phyloP scores from a whole-genome alignment of 116 monocot genomes.

The Cymodocea nodosa region DNA sequence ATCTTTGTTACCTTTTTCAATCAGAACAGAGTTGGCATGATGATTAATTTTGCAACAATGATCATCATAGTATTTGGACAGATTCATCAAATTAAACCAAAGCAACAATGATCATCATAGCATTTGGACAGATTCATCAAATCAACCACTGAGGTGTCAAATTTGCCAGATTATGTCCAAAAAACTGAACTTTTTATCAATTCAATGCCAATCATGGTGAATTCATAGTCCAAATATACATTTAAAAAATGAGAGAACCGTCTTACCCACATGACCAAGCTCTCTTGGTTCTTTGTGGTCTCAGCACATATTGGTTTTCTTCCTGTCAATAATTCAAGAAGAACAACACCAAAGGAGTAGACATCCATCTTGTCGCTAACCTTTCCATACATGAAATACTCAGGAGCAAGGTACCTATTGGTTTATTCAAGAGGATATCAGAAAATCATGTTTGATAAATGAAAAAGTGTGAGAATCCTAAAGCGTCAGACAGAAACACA shows the following conservation, averaged over 20 bases:
- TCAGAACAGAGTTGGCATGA: not conserved
- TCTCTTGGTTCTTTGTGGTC: conserved; percentile 60
- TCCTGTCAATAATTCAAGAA: conserved; percentile 79
- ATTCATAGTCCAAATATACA: not conserved
- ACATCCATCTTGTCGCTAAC: conserved; percentile 83
- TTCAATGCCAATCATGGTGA: not conserved
- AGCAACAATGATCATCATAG: no score
- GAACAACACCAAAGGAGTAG: conserved; percentile 85
- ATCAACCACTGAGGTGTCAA: no score
- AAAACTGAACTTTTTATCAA: no score
- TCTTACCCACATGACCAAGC: conserved; percentile 95
- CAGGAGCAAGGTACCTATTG: conserved; percentile 33
- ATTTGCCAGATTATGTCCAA: no score
- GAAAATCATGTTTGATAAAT: not conserved
- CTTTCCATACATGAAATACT: conserved; percentile 96
- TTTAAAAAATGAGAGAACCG: not conserved
- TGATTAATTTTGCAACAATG: no score
- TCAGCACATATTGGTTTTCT: conserved; percentile 63
- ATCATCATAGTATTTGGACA: no score
- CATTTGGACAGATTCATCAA: no score
- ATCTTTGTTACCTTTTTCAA: conserved; percentile 2
- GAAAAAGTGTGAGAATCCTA: not conserved
- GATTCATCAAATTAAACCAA: no score
- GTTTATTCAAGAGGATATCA: not conserved
- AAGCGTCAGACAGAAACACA: conserved; percentile 7